phyloP scores from a whole-genome alignment of 257 asterid genomes.

The Penstemon newberryi region DNA sequence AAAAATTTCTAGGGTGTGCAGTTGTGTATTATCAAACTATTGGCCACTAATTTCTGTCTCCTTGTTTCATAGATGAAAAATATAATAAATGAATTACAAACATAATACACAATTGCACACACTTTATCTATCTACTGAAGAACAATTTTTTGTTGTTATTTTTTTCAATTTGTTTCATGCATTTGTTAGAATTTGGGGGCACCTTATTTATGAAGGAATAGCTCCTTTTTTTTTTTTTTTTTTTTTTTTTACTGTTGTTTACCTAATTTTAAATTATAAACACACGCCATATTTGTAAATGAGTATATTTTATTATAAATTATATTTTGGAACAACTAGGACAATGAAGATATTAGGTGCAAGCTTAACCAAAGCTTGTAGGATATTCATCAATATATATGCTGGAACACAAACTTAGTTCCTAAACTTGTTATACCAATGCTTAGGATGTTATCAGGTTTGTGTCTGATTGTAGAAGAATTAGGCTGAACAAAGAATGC shows the following conservation, averaged over 20 bases:
- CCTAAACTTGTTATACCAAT: slow-evolving; percentile 23
- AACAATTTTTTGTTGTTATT: background rate
- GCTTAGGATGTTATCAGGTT: slow-evolving; percentile 17
- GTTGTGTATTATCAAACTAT: too few relatives aligned
- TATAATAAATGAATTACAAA: too few relatives aligned
- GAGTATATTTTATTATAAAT: slow-evolving; percentile 13
- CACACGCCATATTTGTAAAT: slow-evolving; percentile 8
- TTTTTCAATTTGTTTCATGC: background rate
- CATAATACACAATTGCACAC: too few relatives aligned
- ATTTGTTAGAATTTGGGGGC: background rate
- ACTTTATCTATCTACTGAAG: background rate
- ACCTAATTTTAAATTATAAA: slow-evolving; percentile 16
- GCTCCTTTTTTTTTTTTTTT: background rate
- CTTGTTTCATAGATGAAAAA: too few relatives aligned
- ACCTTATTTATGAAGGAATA: slow-evolving; percentile 4
- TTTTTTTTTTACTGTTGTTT: background rate
- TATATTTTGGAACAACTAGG: slow-evolving; percentile 26
- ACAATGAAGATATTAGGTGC: slow-evolving; percentile 30
- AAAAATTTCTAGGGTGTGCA: too few relatives aligned
- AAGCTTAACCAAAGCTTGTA: slow-evolving; percentile 21
- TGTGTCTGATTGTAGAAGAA: slow-evolving; percentile 3
- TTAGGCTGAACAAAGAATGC: slow-evolving; percentile 16
- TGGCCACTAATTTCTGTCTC: too few relatives aligned
- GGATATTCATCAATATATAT: slow-evolving; percentile 13
- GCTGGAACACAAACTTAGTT: slow-evolving; percentile 22